Percentiles rank a stretch among this genome's conserved stretches.
Conservation (phyloP, 2,329 filamentous ascomycete genomes). For the Gnomoniopsis smithogilvyi region DNA sequence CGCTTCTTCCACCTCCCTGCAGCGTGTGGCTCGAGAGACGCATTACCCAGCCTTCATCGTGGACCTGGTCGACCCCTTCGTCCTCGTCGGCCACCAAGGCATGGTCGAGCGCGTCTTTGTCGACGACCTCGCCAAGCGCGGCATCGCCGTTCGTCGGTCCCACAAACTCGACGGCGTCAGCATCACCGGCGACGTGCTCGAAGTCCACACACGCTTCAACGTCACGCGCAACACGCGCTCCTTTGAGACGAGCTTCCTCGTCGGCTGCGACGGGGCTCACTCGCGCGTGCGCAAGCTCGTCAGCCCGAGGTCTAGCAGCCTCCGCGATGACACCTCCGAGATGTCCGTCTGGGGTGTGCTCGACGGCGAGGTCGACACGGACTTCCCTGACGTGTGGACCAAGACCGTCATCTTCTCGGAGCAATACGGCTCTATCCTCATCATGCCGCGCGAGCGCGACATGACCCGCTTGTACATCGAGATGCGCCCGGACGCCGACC, state of each 20-base stretch:
- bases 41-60: constrained; percentile 26
- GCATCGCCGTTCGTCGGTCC: constrained; percentile 42
- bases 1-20: constrained; percentile 22
- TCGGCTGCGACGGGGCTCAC: constrained; percentile 56
- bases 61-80: constrained; percentile 30
- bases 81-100: constrained; percentile 48
- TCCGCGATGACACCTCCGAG: constrained; percentile 52
- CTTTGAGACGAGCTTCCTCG: constrained; percentile 11
- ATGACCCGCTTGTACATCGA: constrained; percentile 65
- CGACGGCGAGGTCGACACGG: constrained; percentile 66
- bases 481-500: constrained; percentile 43
- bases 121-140: constrained; percentile 49
- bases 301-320: constrained; percentile 37
- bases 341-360: constrained; percentile 65
- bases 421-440: constrained; percentile 65
- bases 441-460: constrained; percentile 69
- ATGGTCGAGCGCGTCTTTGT: constrained; percentile 57
- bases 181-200: constrained; percentile 36
- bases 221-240: constrained; percentile 29
- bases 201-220: constrained; percentile 40
- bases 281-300: constrained; percentile 67
- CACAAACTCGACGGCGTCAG: constrained; percentile 28
- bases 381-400: constrained; percentile 74
- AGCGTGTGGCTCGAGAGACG: constrained; percentile 49
- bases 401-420: constrained; percentile 69